Evolutionary conservation across 139 green algal species (phyloP).

Genomic region (Limnomonas spitsbergensis): DNA sequence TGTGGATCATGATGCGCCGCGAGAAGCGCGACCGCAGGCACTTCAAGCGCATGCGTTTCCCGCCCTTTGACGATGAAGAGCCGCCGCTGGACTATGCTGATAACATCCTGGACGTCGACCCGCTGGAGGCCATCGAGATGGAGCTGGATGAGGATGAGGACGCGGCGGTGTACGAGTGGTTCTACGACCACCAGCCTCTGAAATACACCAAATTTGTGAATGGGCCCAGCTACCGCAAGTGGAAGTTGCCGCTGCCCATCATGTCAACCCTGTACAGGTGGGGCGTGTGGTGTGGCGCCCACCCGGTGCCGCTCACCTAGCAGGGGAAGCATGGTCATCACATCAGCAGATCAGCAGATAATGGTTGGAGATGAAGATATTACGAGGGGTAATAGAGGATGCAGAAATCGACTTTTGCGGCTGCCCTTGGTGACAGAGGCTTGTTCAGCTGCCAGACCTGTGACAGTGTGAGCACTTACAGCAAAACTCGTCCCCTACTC

Average conservation of each 20-base stretch:
- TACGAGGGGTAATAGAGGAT: background rate
- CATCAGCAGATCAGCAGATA: too few species aligned
- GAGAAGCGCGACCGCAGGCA: conserved; percentile 98
- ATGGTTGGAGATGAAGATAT: background rate
- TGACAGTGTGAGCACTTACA: too few species aligned
- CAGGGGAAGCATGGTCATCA: too few species aligned
- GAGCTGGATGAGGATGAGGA: conserved; percentile 96
- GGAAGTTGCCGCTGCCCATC: conserved; percentile 92
- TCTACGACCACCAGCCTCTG: conserved; percentile 95
- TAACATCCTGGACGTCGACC: conserved; percentile 90
- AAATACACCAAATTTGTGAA: conserved; percentile 87
- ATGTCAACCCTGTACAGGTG: conserved; percentile 87
- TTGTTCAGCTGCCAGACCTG: too few species aligned
- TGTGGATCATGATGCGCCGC: conserved; percentile 99
- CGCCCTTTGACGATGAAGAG: conserved; percentile 99
- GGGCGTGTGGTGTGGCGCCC: too few species aligned
- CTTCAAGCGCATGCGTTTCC: conserved; percentile 99
- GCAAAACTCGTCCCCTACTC: too few species aligned
- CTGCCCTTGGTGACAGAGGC: too few species aligned
- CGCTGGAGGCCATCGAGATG: conserved; percentile 94
- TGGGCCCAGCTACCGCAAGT: conserved; percentile 88
- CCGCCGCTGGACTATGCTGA: conserved; percentile 97
- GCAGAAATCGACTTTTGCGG: background rate
- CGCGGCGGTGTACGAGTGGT: conserved; percentile 72
- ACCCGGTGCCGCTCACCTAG: too few species aligned